Evolutionary conservation across 305 asterid species (phyloP).

Genomic region (Salvia sclarea): DNA sequence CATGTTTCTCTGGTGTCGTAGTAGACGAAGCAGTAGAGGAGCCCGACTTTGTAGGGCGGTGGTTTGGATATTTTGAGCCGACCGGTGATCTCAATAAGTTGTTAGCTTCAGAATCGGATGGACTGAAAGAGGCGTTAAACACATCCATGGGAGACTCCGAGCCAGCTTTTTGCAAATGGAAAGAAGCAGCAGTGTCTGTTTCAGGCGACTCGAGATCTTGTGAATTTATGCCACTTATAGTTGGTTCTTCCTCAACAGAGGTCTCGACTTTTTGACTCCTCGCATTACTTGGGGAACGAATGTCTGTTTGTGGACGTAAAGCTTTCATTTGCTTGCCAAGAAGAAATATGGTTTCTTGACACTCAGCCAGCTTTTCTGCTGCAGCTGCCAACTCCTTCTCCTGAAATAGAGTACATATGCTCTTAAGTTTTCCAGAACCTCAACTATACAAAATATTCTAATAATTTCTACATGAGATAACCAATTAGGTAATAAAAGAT

Average conservation of each 20-base stretch:
- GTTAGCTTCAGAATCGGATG: constrained; percentile 64
- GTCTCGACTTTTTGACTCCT: constrained; percentile 48
- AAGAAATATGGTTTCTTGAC: constrained; percentile 90
- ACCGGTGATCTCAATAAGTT: constrained; percentile 60
- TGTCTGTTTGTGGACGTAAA: constrained; percentile 69
- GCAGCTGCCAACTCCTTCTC: constrained; percentile 86
- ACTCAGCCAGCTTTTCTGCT: constrained; percentile 87
- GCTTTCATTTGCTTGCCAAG: constrained; percentile 83
- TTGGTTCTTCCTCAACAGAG: constrained; percentile 50
- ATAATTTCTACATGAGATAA: background rate
- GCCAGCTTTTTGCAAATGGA: constrained; percentile 47
- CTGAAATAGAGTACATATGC: constrained; percentile 40
- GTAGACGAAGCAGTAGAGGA: constrained; percentile 62
- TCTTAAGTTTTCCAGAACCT: constrained; percentile 21
- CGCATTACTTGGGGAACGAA: constrained; percentile 39
- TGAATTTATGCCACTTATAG: constrained; percentile 49
- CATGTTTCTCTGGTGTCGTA: constrained; percentile 80
- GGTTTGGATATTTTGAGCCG: constrained; percentile 51
- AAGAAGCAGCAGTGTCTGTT: constrained; percentile 43
- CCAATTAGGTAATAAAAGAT: background rate
- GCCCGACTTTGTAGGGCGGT: constrained; percentile 66
- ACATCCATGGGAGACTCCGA: constrained; percentile 60
- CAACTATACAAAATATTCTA: background rate
- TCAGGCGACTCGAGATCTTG: constrained; percentile 58
- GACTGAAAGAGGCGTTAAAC: constrained; percentile 48